phyloP scores from a whole-genome alignment of 2,329 filamentous ascomycete genomes.

The Stachybotrys elegans region DNA sequence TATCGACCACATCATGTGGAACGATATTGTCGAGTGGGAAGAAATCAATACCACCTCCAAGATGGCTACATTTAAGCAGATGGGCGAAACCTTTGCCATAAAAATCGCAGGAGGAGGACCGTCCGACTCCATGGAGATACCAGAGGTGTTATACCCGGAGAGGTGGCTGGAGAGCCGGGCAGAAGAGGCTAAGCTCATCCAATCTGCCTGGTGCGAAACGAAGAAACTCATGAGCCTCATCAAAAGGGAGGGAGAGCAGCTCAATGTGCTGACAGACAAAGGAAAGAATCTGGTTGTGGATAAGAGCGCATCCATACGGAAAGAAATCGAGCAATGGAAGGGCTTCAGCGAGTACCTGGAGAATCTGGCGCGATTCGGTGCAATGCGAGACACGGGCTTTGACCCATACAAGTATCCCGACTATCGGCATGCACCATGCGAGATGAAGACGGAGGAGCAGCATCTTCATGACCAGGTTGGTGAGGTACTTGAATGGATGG shows the following conservation, averaged over 20 bases:
- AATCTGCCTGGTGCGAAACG: slow-evolving; percentile 27
- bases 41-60: slow-evolving; percentile 29
- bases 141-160: slow-evolving; percentile 47
- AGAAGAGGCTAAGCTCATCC: slow-evolving; percentile 41
- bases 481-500: slow-evolving; percentile 26
- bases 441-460: slow-evolving; percentile 27
- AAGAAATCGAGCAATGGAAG: slow-evolving; percentile 24
- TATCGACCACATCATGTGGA: slow-evolving; percentile 44
- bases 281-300: slow-evolving; percentile 18
- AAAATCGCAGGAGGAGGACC: slow-evolving; percentile 37
- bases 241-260: slow-evolving; percentile 15
- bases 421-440: slow-evolving; percentile 32
- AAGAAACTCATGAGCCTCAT: slow-evolving; percentile 21
- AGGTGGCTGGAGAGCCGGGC: slow-evolving; percentile 43
- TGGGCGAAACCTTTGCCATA: slow-evolving; percentile 46
- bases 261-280: slow-evolving; percentile 21
- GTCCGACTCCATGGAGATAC: slow-evolving; percentile 42
- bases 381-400: slow-evolving; percentile 31
- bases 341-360: slow-evolving; percentile 29
- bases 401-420: slow-evolving; percentile 32
- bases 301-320: slow-evolving; percentile 25
- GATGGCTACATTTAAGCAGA: slow-evolving; percentile 38
- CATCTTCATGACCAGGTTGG: slow-evolving; percentile 22
- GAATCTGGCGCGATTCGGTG: slow-evolving; percentile 27
- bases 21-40: slow-evolving; percentile 31